Evolutionary conservation across 306 rosid species (phyloP).

Genomic region (Quercus variabilis): DNA sequence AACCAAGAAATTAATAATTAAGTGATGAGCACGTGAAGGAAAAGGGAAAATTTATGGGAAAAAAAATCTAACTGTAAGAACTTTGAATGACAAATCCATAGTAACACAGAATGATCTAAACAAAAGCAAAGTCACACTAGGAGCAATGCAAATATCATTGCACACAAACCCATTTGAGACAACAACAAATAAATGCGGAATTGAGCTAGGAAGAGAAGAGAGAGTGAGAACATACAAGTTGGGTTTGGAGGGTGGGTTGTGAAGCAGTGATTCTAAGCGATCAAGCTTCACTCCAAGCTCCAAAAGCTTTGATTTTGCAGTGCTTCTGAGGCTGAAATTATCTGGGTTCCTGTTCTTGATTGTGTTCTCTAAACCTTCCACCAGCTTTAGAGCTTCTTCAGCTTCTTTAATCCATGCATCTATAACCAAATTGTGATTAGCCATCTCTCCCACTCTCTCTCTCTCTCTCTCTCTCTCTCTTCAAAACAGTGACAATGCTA

Average conservation of each 20-base stretch:
- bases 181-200: too few relatives aligned
- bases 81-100: background rate
- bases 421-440: background rate
- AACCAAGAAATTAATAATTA: too few relatives aligned
- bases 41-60: too few relatives aligned
- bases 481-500: background rate
- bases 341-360: background rate
- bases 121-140: background rate
- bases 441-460: background rate
- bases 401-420: conserved; percentile 30
- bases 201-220: background rate
- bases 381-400: conserved; percentile 19
- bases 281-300: conserved; percentile 23
- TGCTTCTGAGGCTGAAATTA: background rate
- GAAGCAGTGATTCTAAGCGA: conserved; percentile 33
- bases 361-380: conserved; percentile 23
- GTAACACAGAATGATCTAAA: background rate
- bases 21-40: too few relatives aligned
- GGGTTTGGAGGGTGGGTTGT: conserved; percentile 27
- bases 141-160: too few relatives aligned
- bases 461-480: background rate
- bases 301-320: conserved; percentile 19
- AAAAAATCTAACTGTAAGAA: too few relatives aligned
- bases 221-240: conserved; percentile 5
- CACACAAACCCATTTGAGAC: too few relatives aligned